Evolutionary conservation across 768 basidiomycete species (phyloP), one percentile per base, ranked within the genome.

Genomic region (Arthromyces matolae): DNA sequence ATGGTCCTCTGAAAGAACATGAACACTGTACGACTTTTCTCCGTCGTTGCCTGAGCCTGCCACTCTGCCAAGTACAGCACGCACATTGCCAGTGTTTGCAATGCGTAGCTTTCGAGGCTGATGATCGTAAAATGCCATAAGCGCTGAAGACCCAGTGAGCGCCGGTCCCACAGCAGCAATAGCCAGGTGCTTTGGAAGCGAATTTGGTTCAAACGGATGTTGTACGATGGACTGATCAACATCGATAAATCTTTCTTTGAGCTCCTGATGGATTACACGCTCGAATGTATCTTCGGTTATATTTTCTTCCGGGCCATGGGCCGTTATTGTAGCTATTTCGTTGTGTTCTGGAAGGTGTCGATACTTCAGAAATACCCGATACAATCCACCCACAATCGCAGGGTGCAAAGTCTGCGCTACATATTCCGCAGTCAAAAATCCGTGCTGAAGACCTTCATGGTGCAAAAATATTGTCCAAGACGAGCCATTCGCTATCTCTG

Each of bases 31-130:
- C 24, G 54, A 47, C 14, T 47, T 54, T n/a, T 50, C 41, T 5
- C 69, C 67, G 31, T 65, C 50, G 20, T 57, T 50, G 27, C 51
- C 44, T 2, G 36, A 39, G 3, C 31, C 47, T 3, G 13, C 22
- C 1, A 56, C 63, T 12, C 72, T 61, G 6, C 75, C 75, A 7
- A 74, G 59, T 4, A 76, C 64, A 5, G 71, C 74, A 13, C 73
- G 71, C 24, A 64, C 66, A 54, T 75, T 68, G 2, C 75, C 73
- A 5, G 73, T 64, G 23, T 66, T 56, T 3, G 69, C 71, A 19
- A 72, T 51, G 42, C 67, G 66, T 5, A 77, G 65, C 0, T 60
- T 52, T 8, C 66, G 61, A 8, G 59, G 56, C 19, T 64, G 57
- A 8, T 60, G 62, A 34, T 76, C 71, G 45, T 73, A 76, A 36